Evolutionary conservation across 2,329 filamentous ascomycete genomes (phyloP).

Genomic region (Kalaharituber pfeilii): DNA sequence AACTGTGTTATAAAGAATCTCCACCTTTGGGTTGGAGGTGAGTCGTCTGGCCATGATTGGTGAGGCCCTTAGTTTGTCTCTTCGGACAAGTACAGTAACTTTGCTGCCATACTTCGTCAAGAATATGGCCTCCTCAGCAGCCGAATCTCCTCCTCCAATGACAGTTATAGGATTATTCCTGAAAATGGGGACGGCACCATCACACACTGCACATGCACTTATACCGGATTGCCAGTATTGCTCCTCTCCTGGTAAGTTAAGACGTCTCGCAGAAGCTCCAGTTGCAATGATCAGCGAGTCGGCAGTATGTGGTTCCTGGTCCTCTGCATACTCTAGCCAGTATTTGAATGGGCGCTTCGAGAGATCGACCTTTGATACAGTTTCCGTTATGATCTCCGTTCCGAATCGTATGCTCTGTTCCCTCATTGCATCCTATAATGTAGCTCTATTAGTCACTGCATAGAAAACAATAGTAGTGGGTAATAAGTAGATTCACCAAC

Average conservation of each 20-base stretch:
- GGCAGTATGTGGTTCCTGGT: slow-evolving; percentile 63
- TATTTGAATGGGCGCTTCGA: slow-evolving; percentile 74
- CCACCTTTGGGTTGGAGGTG: slow-evolving; percentile 70
- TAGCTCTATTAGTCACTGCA: background rate
- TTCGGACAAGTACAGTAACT: slow-evolving; percentile 83
- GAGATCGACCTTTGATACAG: slow-evolving; percentile 74
- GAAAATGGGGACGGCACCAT: slow-evolving; percentile 94
- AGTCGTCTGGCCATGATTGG: slow-evolving; percentile 84
- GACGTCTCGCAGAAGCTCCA: slow-evolving; percentile 72
- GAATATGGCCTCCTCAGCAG: slow-evolving; percentile 93
- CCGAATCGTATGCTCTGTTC: slow-evolving; percentile 81
- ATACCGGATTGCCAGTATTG: slow-evolving; percentile 97
- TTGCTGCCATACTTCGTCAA: slow-evolving; percentile 93
- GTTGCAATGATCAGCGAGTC: slow-evolving; percentile 90
- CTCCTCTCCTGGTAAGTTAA: slow-evolving; percentile 73
- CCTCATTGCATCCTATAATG: slow-evolving; percentile 61
- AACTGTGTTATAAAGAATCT: slow-evolving; percentile 68
- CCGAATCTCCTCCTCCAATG: slow-evolving; percentile 90
- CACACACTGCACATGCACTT: slow-evolving; percentile 90
- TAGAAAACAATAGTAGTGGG: background rate
- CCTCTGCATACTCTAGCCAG: slow-evolving; percentile 77
- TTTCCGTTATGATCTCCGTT: slow-evolving; percentile 84
- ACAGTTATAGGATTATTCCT: slow-evolving; percentile 88
- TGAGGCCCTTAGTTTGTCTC: slow-evolving; percentile 69
- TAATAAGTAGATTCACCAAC: slow-evolving; percentile 27